phyloP scores from a whole-genome alignment of 1,139 yeast species.

The Zhuliangozyma blackwelliae region DNA sequence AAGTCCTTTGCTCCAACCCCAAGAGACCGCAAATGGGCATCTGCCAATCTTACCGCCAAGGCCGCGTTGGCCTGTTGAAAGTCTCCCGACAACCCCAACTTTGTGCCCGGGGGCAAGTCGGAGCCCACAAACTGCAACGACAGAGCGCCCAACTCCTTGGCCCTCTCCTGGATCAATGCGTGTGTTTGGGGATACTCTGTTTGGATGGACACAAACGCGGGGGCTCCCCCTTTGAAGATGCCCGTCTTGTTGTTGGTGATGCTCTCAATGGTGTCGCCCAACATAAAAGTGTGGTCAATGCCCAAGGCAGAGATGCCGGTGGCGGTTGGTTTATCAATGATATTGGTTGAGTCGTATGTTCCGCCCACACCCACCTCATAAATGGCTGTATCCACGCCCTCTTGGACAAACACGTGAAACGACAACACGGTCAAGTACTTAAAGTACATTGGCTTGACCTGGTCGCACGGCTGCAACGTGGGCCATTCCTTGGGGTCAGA shows the following conservation, averaged over 20 bases:
- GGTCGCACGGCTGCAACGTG: conserved; percentile 57
- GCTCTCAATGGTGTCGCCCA: conserved; percentile 83
- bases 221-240: conserved; percentile 66
- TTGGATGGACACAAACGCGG: conserved; percentile 65
- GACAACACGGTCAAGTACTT: conserved; percentile 85
- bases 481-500: conserved; percentile 63
- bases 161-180: conserved; percentile 54
- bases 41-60: conserved; percentile 72
- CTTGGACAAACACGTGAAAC: conserved; percentile 83
- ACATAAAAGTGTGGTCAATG: conserved; percentile 85
- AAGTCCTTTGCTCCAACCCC: conserved; percentile 28
- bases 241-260: conserved; percentile 98
- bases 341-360: conserved; percentile 90
- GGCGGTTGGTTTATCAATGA: conserved; percentile 72
- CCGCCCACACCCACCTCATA: conserved; percentile 99
- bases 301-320: conserved; percentile 88
- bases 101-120: conserved; percentile 27
- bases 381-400: conserved; percentile 87
- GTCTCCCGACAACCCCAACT: conserved; percentile 80
- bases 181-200: conserved; percentile 50
- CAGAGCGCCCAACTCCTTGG: conserved; percentile 55
- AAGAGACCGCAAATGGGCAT: conserved; percentile 52
- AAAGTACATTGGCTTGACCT: conserved; percentile 87
- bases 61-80: conserved; percentile 88
- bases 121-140: conserved; percentile 47